phyloP scores from a whole-genome alignment of 208 protist species.

The Herpetomonas tarakana region DNA sequence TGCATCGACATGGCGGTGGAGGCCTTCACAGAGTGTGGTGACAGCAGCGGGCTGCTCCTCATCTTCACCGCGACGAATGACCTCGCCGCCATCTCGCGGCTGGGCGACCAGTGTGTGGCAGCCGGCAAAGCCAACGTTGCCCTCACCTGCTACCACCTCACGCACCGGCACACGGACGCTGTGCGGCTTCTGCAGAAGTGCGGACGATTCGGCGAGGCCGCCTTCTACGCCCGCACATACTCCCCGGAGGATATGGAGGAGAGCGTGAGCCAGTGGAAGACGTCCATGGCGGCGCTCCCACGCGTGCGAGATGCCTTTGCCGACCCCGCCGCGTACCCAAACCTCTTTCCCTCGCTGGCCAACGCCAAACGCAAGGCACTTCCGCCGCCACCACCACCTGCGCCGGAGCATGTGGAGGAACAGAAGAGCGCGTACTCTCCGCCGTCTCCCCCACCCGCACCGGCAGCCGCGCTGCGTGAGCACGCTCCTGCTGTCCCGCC shows the following conservation, averaged over 20 bases:
- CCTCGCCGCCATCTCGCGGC: constrained; percentile 50
- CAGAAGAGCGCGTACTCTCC: no score
- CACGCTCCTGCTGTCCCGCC: no score
- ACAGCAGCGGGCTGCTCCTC: constrained; percentile 76
- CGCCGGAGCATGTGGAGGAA: no score
- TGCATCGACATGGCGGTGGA: constrained; percentile 85
- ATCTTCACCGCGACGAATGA: constrained; percentile 78
- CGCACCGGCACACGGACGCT: constrained; percentile 69
- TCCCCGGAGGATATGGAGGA: constrained; percentile 67
- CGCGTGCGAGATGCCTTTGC: constrained; percentile 87
- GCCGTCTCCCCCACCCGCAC: no score
- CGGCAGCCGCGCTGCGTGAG: background rate
- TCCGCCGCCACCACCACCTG: background rate
- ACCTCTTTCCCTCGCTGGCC: constrained; percentile 90
- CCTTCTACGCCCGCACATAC: constrained; percentile 97
- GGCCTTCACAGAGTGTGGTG: constrained; percentile 43
- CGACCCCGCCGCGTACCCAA: constrained; percentile 91
- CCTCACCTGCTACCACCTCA: constrained; percentile 92
- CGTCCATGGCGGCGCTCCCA: constrained; percentile 66
- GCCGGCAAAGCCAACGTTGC: constrained; percentile 91
- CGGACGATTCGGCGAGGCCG: constrained; percentile 90
- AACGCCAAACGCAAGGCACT: background rate
- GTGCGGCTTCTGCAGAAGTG: constrained; percentile 85
- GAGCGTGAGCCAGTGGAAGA: constrained; percentile 90
- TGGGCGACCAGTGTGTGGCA: constrained; percentile 62